A percentile compares a stretch with the other conserved stretches of the same genome.
Evolutionary conservation across 345 rosid genomes (phyloP).

Genomic region (Hibiscus syriacus): DNA sequence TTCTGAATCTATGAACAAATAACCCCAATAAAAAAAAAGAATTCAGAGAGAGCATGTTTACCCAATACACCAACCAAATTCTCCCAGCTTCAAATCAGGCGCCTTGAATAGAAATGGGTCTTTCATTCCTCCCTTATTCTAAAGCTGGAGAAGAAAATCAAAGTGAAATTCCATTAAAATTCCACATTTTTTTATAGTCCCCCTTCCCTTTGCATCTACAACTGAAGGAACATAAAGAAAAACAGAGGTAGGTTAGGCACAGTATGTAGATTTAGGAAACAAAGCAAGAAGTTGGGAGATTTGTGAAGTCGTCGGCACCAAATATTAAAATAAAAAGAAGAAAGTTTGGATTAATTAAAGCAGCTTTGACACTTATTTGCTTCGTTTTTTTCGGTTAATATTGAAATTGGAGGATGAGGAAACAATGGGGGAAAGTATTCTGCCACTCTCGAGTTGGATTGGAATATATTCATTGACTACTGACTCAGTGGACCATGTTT

Average conservation of each 20-base stretch:
- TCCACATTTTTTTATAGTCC: background rate
- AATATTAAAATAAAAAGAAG: no score
- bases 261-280: no score
- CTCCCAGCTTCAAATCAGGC: background rate
- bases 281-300: background rate
- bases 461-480: no score
- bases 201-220: background rate
- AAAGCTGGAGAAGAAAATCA: background rate
- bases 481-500: no score
- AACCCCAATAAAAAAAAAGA: background rate
- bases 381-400: background rate
- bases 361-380: background rate
- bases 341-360: no score
- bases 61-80: background rate
- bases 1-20: background rate
- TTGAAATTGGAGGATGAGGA: background rate
- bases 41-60: background rate
- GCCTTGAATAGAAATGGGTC: background rate
- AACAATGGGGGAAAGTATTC: background rate
- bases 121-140: background rate
- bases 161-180: background rate
- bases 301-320: background rate
- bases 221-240: background rate
- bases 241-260: no score
- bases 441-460: background rate